phyloP scores from a whole-genome alignment of 208 protist genomes.

The Trypanosoma mega region DNA sequence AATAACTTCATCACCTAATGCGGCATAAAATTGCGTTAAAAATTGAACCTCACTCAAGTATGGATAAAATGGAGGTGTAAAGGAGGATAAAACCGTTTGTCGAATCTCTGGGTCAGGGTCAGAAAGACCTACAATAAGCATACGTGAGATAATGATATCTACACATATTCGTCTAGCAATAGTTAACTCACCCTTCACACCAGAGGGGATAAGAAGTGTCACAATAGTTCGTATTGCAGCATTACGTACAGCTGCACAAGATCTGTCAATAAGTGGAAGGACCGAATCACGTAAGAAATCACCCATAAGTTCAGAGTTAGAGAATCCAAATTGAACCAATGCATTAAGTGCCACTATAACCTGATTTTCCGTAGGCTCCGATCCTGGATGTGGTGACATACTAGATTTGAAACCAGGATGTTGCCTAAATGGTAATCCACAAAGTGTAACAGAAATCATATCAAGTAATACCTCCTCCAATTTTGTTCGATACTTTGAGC shows the following conservation, averaged over 20 bases:
- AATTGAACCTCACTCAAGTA: slow-evolving; percentile 86
- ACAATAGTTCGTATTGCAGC: slow-evolving; percentile 82
- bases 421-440: slow-evolving; percentile 81
- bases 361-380: slow-evolving; percentile 58
- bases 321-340: slow-evolving; percentile 86
- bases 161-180: slow-evolving; percentile 85
- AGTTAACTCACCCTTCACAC: slow-evolving; percentile 62
- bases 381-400: slow-evolving; percentile 20
- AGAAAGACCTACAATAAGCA: slow-evolving; percentile 79
- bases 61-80: slow-evolving; percentile 81
- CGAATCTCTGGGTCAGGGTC: slow-evolving; percentile 67
- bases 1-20: slow-evolving; percentile 81
- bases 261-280: slow-evolving; percentile 83
- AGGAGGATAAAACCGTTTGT: slow-evolving; percentile 64
- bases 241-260: slow-evolving; percentile 62
- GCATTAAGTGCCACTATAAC: slow-evolving; percentile 82
- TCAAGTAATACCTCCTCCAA: slow-evolving; percentile 82
- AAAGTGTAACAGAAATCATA: slow-evolving; percentile 89
- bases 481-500: slow-evolving; percentile 52
- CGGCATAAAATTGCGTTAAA: slow-evolving; percentile 67
- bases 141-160: slow-evolving; percentile 78
- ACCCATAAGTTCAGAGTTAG: slow-evolving; percentile 86
- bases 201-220: slow-evolving; percentile 75
- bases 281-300: slow-evolving; percentile 87
- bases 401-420: slow-evolving; percentile 29